These are phyloP conservation scores for Gracilaria gracilis DNA, from an alignment of 23 red algal species.

Conservation along the genomic window DNA sequence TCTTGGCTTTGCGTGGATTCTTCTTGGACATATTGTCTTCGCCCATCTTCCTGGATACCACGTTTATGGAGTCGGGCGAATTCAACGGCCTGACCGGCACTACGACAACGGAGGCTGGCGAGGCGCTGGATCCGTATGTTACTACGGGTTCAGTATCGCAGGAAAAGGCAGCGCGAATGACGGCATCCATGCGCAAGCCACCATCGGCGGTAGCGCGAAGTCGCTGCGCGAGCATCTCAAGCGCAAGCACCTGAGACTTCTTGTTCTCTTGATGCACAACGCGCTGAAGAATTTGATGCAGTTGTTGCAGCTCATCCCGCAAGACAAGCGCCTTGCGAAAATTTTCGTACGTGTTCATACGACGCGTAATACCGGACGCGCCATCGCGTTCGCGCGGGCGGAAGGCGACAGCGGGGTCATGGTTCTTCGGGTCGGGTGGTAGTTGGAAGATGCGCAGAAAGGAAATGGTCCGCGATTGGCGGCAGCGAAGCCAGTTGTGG, in stretches of 20 bases:
- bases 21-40: constrained; percentile 61
- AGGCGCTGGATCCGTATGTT: neutral
- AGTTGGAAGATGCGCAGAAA: constrained; percentile 79
- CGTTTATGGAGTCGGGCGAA: constrained; percentile 39
- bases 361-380: constrained; percentile 47
- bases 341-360: constrained; percentile 94
- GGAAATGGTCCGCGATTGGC: constrained; percentile 38
- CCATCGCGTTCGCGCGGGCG: constrained; percentile 83
- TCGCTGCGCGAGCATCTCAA: constrained; percentile 52
- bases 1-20: constrained; percentile 18
- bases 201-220: constrained; percentile 22
- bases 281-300: constrained; percentile 65
- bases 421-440: constrained; percentile 73
- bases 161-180: constrained; percentile 48
- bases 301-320: constrained; percentile 69
- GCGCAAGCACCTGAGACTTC: constrained; percentile 62
- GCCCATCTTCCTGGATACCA: constrained; percentile 29
- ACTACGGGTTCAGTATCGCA: constrained; percentile 61
- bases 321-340: constrained; percentile 75
- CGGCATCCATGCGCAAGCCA: constrained; percentile 23
- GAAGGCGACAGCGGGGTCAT: constrained; percentile 89
- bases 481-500: constrained; percentile 68
- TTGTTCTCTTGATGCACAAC: constrained; percentile 76
- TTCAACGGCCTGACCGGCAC: constrained; percentile 42
- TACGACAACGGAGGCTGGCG: neutral